Evolutionary conservation across 2,329 filamentous ascomycete species (phyloP).

Genomic region (Alternaria sp.): DNA sequence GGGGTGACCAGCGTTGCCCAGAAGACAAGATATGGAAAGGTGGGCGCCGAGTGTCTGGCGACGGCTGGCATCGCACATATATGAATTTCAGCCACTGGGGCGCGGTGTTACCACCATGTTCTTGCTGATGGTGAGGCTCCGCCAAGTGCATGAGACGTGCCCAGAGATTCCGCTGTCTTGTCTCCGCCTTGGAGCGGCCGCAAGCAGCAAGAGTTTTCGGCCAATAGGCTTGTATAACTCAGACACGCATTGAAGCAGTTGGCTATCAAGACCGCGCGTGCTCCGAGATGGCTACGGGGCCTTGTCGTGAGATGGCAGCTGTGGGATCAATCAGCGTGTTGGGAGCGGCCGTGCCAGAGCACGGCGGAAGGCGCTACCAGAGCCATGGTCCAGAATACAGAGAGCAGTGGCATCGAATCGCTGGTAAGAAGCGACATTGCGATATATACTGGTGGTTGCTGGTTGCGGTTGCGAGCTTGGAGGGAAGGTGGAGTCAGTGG

Average conservation of each 20-base stretch:
- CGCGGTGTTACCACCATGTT: not conserved
- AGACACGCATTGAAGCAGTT: slow-evolving; percentile 3
- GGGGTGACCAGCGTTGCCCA: slow-evolving; percentile 2
- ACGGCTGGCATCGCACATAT: not conserved
- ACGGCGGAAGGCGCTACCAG: not conserved
- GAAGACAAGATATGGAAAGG: not conserved
- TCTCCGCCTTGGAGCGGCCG: slow-evolving; percentile 4
- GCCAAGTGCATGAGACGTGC: slow-evolving; percentile 10
- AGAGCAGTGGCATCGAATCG: not conserved
- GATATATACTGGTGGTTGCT: not conserved
- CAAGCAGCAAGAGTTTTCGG: not conserved
- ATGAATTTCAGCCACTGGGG: not conserved
- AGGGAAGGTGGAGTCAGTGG: not conserved
- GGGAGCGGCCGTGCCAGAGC: not conserved
- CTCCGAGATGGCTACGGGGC: not conserved
- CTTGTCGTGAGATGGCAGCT: not conserved
- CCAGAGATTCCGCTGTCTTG: slow-evolving; percentile 13
- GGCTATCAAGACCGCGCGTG: not conserved
- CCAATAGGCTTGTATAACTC: not conserved
- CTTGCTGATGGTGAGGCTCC: not conserved
- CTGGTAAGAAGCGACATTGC: not conserved
- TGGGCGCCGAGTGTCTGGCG: not conserved
- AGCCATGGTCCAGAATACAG: not conserved
- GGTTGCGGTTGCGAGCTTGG: not conserved
- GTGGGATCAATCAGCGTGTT: not conserved